These are phyloP conservation scores for Yarrowia yakushimensis DNA, from an alignment of 805 yeast species.

Conservation along the genomic window DNA sequence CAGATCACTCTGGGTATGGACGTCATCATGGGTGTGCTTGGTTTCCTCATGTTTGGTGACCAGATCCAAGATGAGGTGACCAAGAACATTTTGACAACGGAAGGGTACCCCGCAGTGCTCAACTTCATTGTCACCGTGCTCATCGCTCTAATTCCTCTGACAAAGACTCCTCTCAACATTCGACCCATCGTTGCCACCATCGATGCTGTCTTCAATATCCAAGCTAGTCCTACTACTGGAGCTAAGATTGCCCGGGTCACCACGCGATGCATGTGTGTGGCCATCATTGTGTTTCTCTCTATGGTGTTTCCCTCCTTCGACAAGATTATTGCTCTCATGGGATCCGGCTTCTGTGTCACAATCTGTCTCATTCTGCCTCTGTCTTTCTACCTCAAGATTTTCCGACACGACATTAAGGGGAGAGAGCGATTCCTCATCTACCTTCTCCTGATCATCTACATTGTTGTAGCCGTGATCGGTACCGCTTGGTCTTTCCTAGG, in stretches of 20 bases:
- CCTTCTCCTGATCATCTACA: conserved; percentile 46
- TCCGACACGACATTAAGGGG: conserved; percentile 43
- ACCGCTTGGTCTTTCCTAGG: conserved; percentile 37
- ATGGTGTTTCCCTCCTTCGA: conserved; percentile 75
- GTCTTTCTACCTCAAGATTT: conserved; percentile 61
- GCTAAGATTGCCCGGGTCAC: conserved; percentile 27
- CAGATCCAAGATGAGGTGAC: conserved; percentile 68
- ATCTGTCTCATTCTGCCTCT: conserved; percentile 79
- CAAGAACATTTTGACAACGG: conserved; percentile 62
- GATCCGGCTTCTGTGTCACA: conserved; percentile 74
- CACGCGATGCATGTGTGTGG: conserved; percentile 50
- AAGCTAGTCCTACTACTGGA: neutral
- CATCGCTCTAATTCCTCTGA: conserved; percentile 78
- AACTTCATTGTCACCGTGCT: conserved; percentile 51
- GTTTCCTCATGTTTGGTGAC: conserved; percentile 76
- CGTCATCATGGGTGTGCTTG: conserved; percentile 57
- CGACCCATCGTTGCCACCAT: conserved; percentile 75
- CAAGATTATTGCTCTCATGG: conserved; percentile 73
- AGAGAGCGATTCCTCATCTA: conserved; percentile 44
- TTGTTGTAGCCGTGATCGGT: conserved; percentile 53
- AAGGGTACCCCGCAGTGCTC: conserved; percentile 64
- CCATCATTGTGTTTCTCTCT: conserved; percentile 55
- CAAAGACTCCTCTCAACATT: conserved; percentile 79
- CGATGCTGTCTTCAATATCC: conserved; percentile 44
- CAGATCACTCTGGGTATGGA: conserved; percentile 56